phyloP scores from a whole-genome alignment of 768 basidiomycete species.

The Chiua virens region DNA sequence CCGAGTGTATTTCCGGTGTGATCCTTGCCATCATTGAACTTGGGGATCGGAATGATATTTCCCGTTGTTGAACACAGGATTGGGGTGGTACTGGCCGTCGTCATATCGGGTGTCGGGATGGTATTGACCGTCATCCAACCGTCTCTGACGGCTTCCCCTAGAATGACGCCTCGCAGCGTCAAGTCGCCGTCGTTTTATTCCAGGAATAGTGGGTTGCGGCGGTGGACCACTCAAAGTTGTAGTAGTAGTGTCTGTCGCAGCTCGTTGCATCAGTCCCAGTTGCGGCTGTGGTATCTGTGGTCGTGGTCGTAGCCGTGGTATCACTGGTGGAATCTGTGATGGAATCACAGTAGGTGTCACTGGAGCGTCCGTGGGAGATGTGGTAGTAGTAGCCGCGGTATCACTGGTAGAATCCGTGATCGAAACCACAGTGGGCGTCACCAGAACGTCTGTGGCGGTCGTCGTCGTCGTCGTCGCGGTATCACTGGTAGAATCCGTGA shows the following conservation, averaged over 20 bases:
- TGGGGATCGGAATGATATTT: background rate
- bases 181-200: background rate
- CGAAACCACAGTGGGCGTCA: too few species aligned
- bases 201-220: background rate
- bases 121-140: slow-evolving; percentile 18
- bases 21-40: too few species aligned
- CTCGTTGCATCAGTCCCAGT: background rate
- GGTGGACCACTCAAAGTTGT: background rate
- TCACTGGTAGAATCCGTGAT: background rate
- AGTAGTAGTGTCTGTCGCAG: background rate
- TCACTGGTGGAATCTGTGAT: too few species aligned
- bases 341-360: too few species aligned
- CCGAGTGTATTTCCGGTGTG: too few species aligned
- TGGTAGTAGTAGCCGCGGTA: background rate
- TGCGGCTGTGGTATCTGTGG: background rate
- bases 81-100: slow-evolving; percentile 7
- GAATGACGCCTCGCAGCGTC: background rate
- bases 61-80: slow-evolving; percentile 5
- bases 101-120: slow-evolving; percentile 1
- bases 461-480: background rate
- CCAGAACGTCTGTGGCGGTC: too few species aligned
- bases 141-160: background rate
- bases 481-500: background rate
- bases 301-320: background rate
- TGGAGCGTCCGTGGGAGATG: too few species aligned